Conservation (phyloP, 2,329 filamentous ascomycete species). For the Aspergillus pseudotamarii region DNA sequence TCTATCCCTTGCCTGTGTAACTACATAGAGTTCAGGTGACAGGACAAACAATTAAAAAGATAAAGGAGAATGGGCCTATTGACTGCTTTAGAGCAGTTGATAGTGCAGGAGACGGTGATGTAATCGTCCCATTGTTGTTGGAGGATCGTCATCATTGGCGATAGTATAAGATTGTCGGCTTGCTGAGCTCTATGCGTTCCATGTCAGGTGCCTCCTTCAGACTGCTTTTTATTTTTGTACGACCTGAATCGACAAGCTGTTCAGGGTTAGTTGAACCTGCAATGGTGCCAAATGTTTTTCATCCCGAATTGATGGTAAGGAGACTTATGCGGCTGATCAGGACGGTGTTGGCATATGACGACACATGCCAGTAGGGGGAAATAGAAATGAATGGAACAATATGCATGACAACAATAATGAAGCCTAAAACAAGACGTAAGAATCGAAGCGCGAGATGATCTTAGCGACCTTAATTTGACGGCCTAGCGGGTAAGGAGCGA, state of each 20-base stretch:
- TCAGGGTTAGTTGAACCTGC: background rate
- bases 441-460: background rate
- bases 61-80: background rate
- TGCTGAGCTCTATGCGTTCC: background rate
- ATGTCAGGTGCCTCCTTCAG: background rate
- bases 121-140: background rate
- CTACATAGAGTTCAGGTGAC: background rate
- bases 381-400: background rate
- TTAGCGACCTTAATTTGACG: background rate
- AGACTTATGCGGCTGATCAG: background rate
- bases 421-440: background rate
- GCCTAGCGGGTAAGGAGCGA: background rate
- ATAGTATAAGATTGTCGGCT: background rate
- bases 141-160: background rate
- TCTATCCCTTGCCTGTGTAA: slow-evolving; percentile 2
- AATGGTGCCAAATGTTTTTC: background rate
- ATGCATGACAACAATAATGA: background rate
- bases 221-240: background rate
- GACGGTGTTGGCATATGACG: background rate
- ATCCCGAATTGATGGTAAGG: background rate
- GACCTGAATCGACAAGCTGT: background rate
- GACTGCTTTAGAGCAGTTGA: background rate
- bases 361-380: background rate
- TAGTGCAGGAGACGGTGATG: background rate
- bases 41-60: background rate